A percentile compares a stretch with the other conserved stretches of the same genome.
These are phyloP conservation scores for Setaria italica DNA, from an alignment of 202 grass and related monocot genomes.

Conservation along the genomic window DNA sequence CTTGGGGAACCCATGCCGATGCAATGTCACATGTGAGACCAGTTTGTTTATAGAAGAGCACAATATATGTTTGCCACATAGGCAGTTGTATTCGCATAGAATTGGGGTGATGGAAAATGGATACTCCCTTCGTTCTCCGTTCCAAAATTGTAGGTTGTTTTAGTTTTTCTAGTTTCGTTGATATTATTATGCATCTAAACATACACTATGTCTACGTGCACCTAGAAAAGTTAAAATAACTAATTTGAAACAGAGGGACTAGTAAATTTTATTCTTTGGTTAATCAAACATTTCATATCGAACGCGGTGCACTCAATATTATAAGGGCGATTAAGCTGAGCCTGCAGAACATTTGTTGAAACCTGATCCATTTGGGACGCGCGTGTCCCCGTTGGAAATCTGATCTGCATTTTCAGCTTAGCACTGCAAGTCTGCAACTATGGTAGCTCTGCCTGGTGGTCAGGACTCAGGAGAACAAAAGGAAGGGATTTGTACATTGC, in stretches of 20 bases:
- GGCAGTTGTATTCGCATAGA: background rate
- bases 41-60: background rate
- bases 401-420: background rate
- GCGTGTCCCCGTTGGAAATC: background rate
- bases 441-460: background rate
- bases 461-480: background rate
- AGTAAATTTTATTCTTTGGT: background rate
- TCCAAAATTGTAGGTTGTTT: too few species aligned
- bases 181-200: too few species aligned
- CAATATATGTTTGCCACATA: background rate
- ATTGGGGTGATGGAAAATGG: background rate
- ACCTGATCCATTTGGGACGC: background rate
- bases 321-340: background rate
- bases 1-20: background rate
- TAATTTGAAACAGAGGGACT: too few species aligned
- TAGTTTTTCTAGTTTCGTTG: too few species aligned
- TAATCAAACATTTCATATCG: background rate
- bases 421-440: background rate
- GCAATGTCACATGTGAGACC: background rate
- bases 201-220: too few species aligned
- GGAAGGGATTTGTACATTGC: background rate
- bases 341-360: background rate
- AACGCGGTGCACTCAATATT: background rate
- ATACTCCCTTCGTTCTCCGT: too few species aligned
- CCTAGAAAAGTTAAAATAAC: too few species aligned